phyloP scores from a whole-genome alignment of 169 alveolate genomes.

The Perkinsus chesapeaki region DNA sequence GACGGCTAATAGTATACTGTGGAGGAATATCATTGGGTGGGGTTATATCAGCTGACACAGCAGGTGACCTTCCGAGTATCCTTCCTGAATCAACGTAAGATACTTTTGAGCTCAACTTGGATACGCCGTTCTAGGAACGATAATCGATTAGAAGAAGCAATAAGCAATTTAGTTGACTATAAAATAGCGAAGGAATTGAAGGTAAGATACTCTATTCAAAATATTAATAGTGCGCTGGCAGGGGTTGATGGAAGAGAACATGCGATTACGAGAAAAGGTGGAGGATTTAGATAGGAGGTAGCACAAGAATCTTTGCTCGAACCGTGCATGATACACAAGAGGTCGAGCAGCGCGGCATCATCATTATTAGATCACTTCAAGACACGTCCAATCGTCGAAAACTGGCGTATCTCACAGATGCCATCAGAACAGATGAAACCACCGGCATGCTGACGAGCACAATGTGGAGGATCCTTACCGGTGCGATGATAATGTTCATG shows the following conservation, averaged over 20 bases:
- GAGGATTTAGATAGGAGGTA: background rate
- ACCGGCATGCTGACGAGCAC: background rate
- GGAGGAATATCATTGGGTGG: too few relatives aligned
- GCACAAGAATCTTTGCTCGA: background rate
- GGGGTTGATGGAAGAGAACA: background rate
- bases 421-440: background rate
- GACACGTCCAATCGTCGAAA: background rate
- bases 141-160: background rate
- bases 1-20: too few relatives aligned
- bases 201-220: background rate
- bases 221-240: background rate
- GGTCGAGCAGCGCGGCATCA: background rate
- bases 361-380: background rate
- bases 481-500: background rate
- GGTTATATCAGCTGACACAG: too few relatives aligned
- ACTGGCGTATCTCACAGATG: background rate
- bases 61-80: too few relatives aligned
- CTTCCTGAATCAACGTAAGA: too few relatives aligned
- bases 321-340: background rate
- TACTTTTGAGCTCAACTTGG: too few relatives aligned
- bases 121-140: too few relatives aligned
- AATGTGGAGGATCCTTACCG: background rate
- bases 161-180: background rate
- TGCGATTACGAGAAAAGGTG: background rate
- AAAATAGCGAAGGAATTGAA: background rate